Evolutionary conservation across 106 monocot genomes (phyloP), one percentile per base, ranked within the genome.

Genomic region (Cymbidium sinense): DNA sequence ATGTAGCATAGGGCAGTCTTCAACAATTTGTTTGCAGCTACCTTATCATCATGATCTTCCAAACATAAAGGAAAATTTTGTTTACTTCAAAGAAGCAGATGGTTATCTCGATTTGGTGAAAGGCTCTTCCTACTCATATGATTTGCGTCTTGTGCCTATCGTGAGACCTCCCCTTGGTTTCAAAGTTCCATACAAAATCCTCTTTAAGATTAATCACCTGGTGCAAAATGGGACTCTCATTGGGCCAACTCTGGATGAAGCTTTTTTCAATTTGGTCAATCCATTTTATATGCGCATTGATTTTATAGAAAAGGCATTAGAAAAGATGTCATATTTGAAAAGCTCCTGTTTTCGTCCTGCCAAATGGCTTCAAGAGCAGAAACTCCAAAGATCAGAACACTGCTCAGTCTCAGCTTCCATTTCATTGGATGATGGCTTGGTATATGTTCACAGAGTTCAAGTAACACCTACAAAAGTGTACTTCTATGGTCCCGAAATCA

Each of bases 151-250:
- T 1, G 91, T 94, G 73, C 93, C 93, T 8, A 86, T 94, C 65
- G 89, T 96, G 67, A 78, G 86, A 43, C 86, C 93, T 79, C 70
- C 13, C 8, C 8, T 21, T 44, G 58, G 61, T 30, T 29, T 81
- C 61, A 35, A 82, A 7, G 77, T 96, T 13, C 91, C 93, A 47
- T 96, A 86, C 39, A 78, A 85, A 36, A 86, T 90, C 31, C 82
- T 96, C 30, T 96, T 96, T 64, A 89, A 91, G 79, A 82, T 96
- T 54, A 96, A 96, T 84, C 86, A 84, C 51, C 72, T 94, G 84
- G 91, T 96, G 39, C 96, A 96, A 75, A 88, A 88, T 79, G 96
- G 93, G 43, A 89, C 82, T 30, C 84, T 96, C n/a, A 88, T 86
- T 76, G 93, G 88, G n/a, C 93, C 89, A 19, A 93, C 86, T 15